Conservation (phyloP, 805 yeast species). For the Candida ascalaphidarum region DNA sequence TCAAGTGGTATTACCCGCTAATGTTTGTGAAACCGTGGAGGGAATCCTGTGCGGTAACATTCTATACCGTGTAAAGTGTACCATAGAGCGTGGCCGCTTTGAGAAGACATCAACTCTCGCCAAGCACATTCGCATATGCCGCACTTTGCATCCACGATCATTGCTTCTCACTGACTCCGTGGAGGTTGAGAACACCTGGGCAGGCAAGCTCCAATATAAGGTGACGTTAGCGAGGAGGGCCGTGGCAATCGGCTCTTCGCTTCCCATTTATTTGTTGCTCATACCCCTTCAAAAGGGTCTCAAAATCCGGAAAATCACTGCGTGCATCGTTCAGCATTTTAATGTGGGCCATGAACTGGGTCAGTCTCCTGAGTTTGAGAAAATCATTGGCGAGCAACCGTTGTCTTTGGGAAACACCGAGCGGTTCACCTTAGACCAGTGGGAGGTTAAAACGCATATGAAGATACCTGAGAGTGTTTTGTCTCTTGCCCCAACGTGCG, state of each 20-base stretch:
- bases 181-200: conserved; percentile 44
- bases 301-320: conserved; percentile 22
- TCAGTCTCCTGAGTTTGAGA: conserved; percentile 33
- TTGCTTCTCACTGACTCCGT: conserved; percentile 32
- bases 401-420: conserved; percentile 12
- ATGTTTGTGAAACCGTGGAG: conserved; percentile 42
- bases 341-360: conserved; percentile 25
- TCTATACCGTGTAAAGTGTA: conserved; percentile 33
- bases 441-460: conserved; percentile 36
- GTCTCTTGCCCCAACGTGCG: conserved; percentile 36
- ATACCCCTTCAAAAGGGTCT: conserved; percentile 42
- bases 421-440: conserved; percentile 25
- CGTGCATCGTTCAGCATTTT: conserved; percentile 29
- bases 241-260: conserved; percentile 37
- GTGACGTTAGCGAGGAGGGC: conserved; percentile 36
- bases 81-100: conserved; percentile 34
- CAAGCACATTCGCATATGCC: conserved; percentile 34
- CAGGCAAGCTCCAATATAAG: conserved; percentile 42
- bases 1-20: conserved; percentile 34
- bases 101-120: conserved; percentile 25
- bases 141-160: conserved; percentile 35
- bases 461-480: conserved; percentile 31
- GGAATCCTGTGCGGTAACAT: conserved; percentile 36
- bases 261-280: conserved; percentile 33
- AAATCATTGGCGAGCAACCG: conserved; percentile 16